Base-by-base conservation (phyloP, 805 yeast genomes). In the Zygotorulaspora sp. region DNA sequence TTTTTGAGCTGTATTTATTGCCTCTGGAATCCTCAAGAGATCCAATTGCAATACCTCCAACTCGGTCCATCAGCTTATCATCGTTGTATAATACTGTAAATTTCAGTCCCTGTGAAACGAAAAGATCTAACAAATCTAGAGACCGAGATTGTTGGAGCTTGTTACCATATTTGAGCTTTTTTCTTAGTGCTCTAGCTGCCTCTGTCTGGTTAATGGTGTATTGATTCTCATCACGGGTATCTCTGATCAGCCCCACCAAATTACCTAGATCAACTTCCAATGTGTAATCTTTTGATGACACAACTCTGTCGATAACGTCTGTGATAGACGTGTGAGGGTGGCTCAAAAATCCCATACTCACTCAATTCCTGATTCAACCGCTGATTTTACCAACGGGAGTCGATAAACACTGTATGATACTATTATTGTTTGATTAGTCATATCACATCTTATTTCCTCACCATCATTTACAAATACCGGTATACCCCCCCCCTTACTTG, bases 141-240 rank as follows among this genome's bases (percentile, higher is more conserved):
- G 95, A 83, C 31, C 84, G 74, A 36, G 73, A 50, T 57, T 85
- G 95, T 47, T 81, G 82, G 13, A 66, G 62, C 4, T 62, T 56
- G 2, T 70, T 54, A n/a, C 97, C 97, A 55, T 90, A 83, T 63
- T 94, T 92, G 55, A 92, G 65, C 53, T 80, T 78, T 68, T 92
- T 92, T 35, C 98, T 73, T 15, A 92, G 65, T 1, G 96, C 94
- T 29, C 97, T 70, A 0, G 97, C 97, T 2, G 94, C 90, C 58
- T 92, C 99, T 21, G 22, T 69, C 61, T 34, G 80, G 67, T 59
- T 60, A 15, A 43, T 41, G 4, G 44, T 39, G 18, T 51, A 53
- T 19, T 41, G 44, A 19, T 52, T 48, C 4, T 55, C 50, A 19
- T 44, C 62, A 3, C 70, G 58, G 16, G 67, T 62, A 4, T 76